Base-by-base conservation (phyloP, 2,329 filamentous ascomycete species). In the Endothia cerciana region DNA sequence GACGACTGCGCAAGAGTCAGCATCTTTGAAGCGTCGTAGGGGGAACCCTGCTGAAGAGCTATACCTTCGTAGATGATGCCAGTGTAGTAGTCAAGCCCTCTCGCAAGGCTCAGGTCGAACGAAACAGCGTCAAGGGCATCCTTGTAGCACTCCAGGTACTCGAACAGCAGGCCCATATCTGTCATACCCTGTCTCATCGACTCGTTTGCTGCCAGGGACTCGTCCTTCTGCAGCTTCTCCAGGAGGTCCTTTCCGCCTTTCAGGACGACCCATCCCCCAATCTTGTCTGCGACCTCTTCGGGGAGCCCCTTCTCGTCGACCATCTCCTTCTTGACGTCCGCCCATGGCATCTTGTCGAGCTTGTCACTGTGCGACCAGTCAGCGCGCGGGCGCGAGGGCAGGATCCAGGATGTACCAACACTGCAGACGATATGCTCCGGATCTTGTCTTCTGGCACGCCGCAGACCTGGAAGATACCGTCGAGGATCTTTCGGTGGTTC, bases 401-500 rank as follows among this genome's bases (percentile, higher is more conserved):
- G n/a, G 19, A 10, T 41, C 4, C 15, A 28, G 10, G n/a, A 22
- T 15, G 22, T 38, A 59, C 57, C 13, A 17, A 59, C 57, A 98
- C 94, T 1, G 94, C 94, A 30, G 91, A 95, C 47, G 91, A 95
- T 74, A 97, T 97, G 38, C 91, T 88, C 64, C 94, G 87, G 71
- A 97, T 91, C 83, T 96, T 94, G 65, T 97, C 91, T 66, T 86
- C 81, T 1, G 94, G 92, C 17, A 98, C 94, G 70, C 94, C 94
- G 72, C 92, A 94, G 36, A 97, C 92, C 75, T 92, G 87, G 78
- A 98, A 97, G 71, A 97, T 86, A 65, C 94, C 94, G 73, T 97
- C 94, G 19, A 98, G 84, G 59, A 97, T 94, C 80, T 96, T 94
- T 71, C 94, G 87, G 86, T 97, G 93, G 81, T 97, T 98, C 75